Evolutionary conservation across 2,329 filamentous ascomycete species (phyloP).

Genomic region (Aspergillus fumigatiaffinis): DNA sequence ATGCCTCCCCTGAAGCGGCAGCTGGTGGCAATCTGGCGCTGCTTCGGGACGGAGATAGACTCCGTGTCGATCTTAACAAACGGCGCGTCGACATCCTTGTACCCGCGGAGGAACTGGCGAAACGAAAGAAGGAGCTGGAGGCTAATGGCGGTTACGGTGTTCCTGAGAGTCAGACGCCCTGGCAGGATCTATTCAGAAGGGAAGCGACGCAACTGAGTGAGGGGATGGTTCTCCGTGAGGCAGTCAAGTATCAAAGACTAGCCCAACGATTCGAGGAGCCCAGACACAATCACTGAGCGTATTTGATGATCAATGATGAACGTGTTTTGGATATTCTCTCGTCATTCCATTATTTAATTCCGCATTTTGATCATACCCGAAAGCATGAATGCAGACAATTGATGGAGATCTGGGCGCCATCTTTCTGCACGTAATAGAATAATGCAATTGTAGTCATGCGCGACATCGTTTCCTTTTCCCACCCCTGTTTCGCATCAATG

Average conservation of each 20-base stretch:
- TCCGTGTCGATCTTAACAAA: conserved; percentile 50
- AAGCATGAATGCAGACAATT: not conserved
- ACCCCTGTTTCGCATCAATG: no score
- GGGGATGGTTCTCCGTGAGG: conserved; percentile 47
- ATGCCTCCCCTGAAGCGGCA: conserved; percentile 53
- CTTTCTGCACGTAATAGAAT: not conserved
- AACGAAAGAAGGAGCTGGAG: conserved; percentile 37
- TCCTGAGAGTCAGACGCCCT: conserved; percentile 46
- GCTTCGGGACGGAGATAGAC: conserved; percentile 46
- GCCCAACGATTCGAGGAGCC: conserved; percentile 42
- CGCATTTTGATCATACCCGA: not conserved
- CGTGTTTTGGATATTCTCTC: not conserved
- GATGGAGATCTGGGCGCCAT: not conserved
- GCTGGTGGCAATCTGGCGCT: conserved; percentile 53
- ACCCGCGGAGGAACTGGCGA: conserved; percentile 39
- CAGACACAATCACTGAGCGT: conserved; percentile 43
- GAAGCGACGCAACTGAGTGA: conserved; percentile 45
- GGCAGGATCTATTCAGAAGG: conserved; percentile 49
- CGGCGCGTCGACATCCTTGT: conserved; percentile 49
- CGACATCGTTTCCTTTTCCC: no score
- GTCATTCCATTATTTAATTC: not conserved
- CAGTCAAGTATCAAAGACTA: conserved; percentile 46
- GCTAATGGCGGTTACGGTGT: conserved; percentile 35
- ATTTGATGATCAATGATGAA: not conserved
- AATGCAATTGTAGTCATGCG: no score